phyloP scores from a whole-genome alignment of 2,329 filamentous ascomycete genomes.

The Talaromyces sp. region DNA sequence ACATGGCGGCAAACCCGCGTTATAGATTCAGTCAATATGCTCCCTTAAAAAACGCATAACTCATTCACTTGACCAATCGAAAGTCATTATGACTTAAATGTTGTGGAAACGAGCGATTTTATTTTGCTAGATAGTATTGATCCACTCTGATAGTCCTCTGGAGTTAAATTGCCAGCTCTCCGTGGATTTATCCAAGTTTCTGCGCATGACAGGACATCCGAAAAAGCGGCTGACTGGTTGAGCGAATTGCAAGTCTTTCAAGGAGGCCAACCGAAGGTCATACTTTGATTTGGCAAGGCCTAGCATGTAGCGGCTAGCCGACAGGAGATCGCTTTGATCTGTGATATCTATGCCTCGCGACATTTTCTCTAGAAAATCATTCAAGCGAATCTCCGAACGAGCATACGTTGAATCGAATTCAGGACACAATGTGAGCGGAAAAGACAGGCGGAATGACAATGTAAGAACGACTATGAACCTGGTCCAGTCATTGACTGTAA shows the following conservation, averaged over 20 bases:
- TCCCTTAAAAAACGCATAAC: neutral
- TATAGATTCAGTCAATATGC: neutral
- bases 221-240: neutral
- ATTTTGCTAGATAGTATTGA: neutral
- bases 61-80: neutral
- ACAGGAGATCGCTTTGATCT: constrained; percentile 10
- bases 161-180: neutral
- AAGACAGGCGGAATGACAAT: constrained; percentile 16
- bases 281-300: constrained; percentile 13
- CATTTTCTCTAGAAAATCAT: constrained; percentile 11
- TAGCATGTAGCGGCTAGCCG: constrained; percentile 8
- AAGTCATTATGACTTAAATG: neutral
- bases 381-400: constrained; percentile 11
- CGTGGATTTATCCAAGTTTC: neutral
- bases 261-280: constrained; percentile 10
- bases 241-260: neutral
- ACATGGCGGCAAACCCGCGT: neutral
- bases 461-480: constrained; percentile 11
- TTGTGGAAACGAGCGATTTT: neutral
- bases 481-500: constrained; percentile 17
- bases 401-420: constrained; percentile 9
- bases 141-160: neutral
- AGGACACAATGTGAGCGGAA: constrained; percentile 3
- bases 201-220: neutral
- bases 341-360: constrained; percentile 7